Evolutionary conservation across 1,284 basidiomycete species (phyloP).

Genomic region (Phellopilus nigrolimitatus): DNA sequence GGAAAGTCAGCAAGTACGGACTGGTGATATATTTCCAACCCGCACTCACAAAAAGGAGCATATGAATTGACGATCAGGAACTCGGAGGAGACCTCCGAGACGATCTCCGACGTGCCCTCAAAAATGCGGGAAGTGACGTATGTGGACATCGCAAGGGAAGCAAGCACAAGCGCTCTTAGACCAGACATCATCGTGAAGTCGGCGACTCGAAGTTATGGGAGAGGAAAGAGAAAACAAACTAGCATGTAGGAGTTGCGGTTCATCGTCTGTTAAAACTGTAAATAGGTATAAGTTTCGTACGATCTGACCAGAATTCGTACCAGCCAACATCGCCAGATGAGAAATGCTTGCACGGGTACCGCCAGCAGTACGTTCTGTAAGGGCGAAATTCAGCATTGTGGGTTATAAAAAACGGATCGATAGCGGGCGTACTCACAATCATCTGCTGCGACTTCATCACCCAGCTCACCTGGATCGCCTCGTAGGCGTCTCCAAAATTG

Average conservation of each 20-base stretch:
- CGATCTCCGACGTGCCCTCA: too few relatives aligned
- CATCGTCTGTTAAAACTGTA: constrained; percentile 11
- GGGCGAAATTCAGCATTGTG: background rate
- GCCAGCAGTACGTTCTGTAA: constrained; percentile 23
- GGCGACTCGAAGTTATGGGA: background rate
- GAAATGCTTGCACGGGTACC: constrained; percentile 28
- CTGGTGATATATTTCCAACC: background rate
- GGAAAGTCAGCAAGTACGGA: background rate
- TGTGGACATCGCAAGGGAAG: constrained; percentile 22
- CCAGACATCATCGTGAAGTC: background rate
- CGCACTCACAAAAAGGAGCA: background rate
- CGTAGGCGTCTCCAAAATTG: background rate
- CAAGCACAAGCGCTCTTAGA: constrained; percentile 22
- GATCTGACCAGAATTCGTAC: constrained; percentile 21
- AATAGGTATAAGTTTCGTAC: background rate
- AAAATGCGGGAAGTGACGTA: constrained; percentile 23
- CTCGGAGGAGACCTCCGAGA: background rate
- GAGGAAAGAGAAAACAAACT: background rate
- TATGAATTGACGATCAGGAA: background rate
- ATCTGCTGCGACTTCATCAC: constrained; percentile 1
- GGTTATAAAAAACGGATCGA: background rate
- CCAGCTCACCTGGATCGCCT: background rate
- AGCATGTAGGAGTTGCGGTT: constrained; percentile 14
- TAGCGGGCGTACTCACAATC: background rate
- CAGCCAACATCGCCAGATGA: constrained; percentile 31